Evolutionary conservation across 495 filamentous ascomycete species (phyloP), one percentile per base, ranked within the genome.

Genomic region (Evansstolkia leycettana): DNA sequence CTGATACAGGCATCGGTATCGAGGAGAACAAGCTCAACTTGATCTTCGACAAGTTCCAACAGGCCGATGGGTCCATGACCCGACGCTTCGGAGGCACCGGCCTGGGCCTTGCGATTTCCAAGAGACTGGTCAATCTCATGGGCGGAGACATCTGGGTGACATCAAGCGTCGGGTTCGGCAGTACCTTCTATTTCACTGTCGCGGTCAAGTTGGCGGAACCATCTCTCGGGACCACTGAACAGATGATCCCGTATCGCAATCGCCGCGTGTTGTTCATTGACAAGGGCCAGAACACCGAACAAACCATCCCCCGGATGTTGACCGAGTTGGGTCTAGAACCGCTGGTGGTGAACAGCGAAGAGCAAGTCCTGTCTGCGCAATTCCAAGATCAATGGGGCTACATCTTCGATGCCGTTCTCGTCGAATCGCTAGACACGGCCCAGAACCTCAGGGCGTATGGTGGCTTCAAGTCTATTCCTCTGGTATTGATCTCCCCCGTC

Each of bases 121-220:
- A 85, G 45, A 66, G 71, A 26, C 62, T 92, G 2, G 73, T 87
- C 5, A 76, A 84, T 39, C 55, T 89, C 4, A 90, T 93, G 85
- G 74, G 75, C 16, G 85, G 85, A 10, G 57, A 69, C 14, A 89
- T 93, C 28, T 92, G 87, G 87, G 87, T 94, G 9, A 80, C 80
- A 50, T 90, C 84, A 31, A 67, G 76, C 36, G 82, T 80, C 45
- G 87, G 86, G 18, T 70, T 78, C 46, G 87, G 87, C 34, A 90
- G 84, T 60, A 80, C 72, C 10, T 94, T 94, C 59, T 82, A 73
- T 56, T 94, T 94, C 56, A 89, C 85, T 13, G 89, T 84, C 55
- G 14, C 19, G 14, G 80, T 87, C 31, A 82, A 82, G 36, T 60
- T 89, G 28, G 88, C 82, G 26, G 72, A 77, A 36, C 76, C 78